Base-by-base conservation (phyloP, 768 basidiomycete species). In the Russula sp. region DNA sequence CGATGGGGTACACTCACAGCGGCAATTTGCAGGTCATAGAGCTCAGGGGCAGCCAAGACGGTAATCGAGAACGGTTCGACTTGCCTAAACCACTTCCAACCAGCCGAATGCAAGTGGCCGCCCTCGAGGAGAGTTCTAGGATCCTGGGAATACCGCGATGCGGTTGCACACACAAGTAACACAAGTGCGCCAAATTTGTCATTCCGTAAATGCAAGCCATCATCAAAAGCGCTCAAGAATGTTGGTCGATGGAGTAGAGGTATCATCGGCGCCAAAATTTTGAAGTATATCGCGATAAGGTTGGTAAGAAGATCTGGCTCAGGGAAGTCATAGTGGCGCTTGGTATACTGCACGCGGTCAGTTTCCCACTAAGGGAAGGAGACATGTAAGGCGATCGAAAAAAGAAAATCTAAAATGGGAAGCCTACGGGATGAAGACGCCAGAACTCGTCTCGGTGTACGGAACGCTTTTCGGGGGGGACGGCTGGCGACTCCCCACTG, bases 1-100 rank as follows among this genome's bases (percentile, higher is more conserved):
- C 4, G 22, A 39, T 16, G 37, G 1, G 14, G 20, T 39, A 40
- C 7, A 70, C 73, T 39, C 71, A 86, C 85, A 67, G 80, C 78
- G 66, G 83, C 84, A 11, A 78, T 78, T 70, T 95, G 92, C 37
- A 95, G 74, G 66, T 91, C 89, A 70, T 84, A 84, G 55, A 94
- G 69, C 9, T 79, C 77, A 2, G 87, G 81, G 8, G 78, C 78
- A 3, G 81, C 77, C 18, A 87, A 76, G 22, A 88, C 73, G 0
- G 77, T 78, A 69, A 80, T 82, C 60, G 82, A 78, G 58, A 86
- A 77, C 58, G 83, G 76, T 49, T 86, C 81, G 4, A 90, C 81
- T 71, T 88, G 85, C 22, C 73, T 74, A 54, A 78, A 75, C 78
- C 82, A 80, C 73, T 79, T 76, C 81, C 78, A 80, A 14, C 74